Base-by-base conservation (phyloP, 2,329 filamentous ascomycete genomes). In the Curvularia hawaiiensis region DNA sequence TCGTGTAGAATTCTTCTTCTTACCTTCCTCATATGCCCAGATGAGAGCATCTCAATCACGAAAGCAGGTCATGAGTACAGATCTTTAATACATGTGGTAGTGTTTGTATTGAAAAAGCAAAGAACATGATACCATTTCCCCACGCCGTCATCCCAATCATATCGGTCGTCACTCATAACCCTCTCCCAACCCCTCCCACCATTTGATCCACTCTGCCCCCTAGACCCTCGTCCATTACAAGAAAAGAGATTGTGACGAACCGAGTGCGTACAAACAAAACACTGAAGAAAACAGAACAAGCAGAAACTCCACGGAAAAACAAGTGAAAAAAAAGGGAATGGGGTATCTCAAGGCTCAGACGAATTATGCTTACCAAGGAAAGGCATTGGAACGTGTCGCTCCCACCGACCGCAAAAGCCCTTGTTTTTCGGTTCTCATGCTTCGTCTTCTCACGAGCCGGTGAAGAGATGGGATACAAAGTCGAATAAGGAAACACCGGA, bases 341-440 rank as follows among this genome's bases (percentile, higher is more conserved):
- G 64, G 64, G 63, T 66, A 66, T 66, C 63, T 64, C 61, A 59
- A 64, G 61, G 31, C 62, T 50, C 50, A 59, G 56, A 58, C 57
- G 55, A 55, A 33, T 22, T 54, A 56, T 57, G 41, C 30, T 63
- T 28, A 50, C 47, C 30, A 56, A 58, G 57, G 58, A 56, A 58
- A 50, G 61, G 52, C 61, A 56, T 59, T 63, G 20, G 45, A 51
- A 53, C 52, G 61, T 56, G 62, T 66, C 61, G 63, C 63, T 66
- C 63, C 61, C 63, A 66, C 61, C 63, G 63, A 66, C 60, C 59
- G 62, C 59, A 58, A 66, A 64, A 58, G 59, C 63, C 62, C 47
- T 35, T 57, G 22, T 50, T 35, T 26, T 22, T 50, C 47, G 39
- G 54, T 49, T 46, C 57, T 54, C 61, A 57, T 63, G 54, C 22